These are phyloP conservation scores for Wickerhamiella nectarea DNA, from an alignment of 805 yeast species.

Conservation along the genomic window DNA sequence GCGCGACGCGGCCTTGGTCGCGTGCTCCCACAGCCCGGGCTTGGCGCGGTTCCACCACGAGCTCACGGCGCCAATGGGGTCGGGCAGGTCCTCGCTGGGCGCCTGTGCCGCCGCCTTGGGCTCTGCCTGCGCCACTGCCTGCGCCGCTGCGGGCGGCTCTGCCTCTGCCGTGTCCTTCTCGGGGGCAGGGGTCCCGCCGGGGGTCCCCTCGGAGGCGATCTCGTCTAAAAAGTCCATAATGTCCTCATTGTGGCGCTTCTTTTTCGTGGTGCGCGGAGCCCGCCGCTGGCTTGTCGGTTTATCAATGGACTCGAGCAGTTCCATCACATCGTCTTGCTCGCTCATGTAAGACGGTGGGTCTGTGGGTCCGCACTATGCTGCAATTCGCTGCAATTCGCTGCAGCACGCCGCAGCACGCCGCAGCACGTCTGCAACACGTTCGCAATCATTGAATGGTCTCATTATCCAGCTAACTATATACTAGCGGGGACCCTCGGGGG, in stretches of 20 bases:
- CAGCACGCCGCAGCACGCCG: no score
- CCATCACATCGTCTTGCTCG: conserved; percentile 27
- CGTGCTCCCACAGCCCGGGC: conserved; percentile 30
- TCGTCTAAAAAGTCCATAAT: conserved; percentile 32
- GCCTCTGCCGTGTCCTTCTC: conserved; percentile 5
- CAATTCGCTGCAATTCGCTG: no score
- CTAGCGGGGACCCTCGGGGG: conserved; percentile 8
- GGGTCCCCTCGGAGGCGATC: conserved; percentile 20
- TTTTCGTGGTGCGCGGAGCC: conserved; percentile 8
- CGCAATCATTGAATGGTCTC: no score
- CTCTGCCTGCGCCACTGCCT: conserved; percentile 2
- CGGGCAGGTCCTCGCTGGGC: conserved; percentile 13
- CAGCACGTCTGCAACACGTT: no score
- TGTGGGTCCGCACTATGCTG: no score
- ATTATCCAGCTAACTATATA: no score
- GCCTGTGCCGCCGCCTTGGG: background rate
- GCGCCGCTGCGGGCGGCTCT: conserved; percentile 2
- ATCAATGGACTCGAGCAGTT: conserved; percentile 29
- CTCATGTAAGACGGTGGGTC: background rate
- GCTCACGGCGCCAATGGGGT: conserved; percentile 24
- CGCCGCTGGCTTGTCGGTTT: conserved; percentile 15
- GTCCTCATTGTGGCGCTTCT: conserved; percentile 27
- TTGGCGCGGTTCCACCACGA: conserved; percentile 29
- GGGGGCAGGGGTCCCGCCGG: conserved; percentile 14
- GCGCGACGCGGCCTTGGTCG: conserved; percentile 22